Conservation (phyloP, 345 rosid species). For the Hibiscus mutabilis region DNA sequence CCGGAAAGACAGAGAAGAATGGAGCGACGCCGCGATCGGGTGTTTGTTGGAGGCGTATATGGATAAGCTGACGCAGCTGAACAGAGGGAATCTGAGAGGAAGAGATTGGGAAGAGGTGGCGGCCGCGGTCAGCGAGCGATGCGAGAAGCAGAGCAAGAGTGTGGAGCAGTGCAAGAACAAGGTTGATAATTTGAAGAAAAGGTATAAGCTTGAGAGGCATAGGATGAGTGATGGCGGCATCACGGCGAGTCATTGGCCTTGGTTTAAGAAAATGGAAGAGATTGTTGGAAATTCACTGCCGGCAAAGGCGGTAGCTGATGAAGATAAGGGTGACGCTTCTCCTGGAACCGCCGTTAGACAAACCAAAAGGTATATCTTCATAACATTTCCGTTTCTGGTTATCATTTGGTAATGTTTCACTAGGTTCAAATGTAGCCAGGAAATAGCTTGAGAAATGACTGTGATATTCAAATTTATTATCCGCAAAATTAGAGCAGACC, state of each 20-base stretch:
- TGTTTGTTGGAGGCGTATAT: conserved; percentile 74
- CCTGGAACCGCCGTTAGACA: conserved; percentile 14
- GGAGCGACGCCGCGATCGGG: conserved; percentile 83
- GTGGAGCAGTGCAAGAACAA: conserved; percentile 91
- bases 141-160: conserved; percentile 57
- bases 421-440: too few species aligned
- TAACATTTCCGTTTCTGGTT: not conserved
- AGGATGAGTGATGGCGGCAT: conserved; percentile 51
- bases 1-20: conserved; percentile 52
- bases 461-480: too few species aligned
- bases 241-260: conserved; percentile 73
- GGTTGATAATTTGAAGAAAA: conserved; percentile 83
- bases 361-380: not conserved
- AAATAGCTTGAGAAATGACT: too few species aligned
- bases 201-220: conserved; percentile 81
- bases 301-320: conserved; percentile 29
- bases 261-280: conserved; percentile 81
- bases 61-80: conserved; percentile 72
- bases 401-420: not conserved
- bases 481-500: too few species aligned
- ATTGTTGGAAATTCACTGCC: conserved; percentile 57
- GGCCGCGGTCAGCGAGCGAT: conserved; percentile 58
- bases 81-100: conserved; percentile 77
- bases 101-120: conserved; percentile 98
- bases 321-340: conserved; percentile 40